A percentile compares a stretch with the other conserved stretches of the same genome.
phyloP scores from a whole-genome alignment of 495 filamentous ascomycete genomes.

The Patellaria atrata region DNA sequence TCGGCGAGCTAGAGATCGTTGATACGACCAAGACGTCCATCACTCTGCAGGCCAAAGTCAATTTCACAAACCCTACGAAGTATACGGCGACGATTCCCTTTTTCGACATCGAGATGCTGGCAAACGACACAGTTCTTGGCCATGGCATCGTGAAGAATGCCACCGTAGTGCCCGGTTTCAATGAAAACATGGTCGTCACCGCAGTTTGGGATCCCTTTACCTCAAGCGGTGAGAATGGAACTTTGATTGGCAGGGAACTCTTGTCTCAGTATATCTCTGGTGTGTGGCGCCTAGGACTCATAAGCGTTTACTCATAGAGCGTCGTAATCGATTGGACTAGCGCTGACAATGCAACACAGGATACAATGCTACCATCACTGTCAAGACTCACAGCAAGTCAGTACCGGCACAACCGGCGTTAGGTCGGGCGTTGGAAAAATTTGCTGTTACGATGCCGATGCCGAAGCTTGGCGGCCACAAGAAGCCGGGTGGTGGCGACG shows the following conservation, averaged over 20 bases:
- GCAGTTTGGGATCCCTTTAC: slow-evolving; percentile 58
- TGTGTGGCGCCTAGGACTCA: slow-evolving; percentile 19
- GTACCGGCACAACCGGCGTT: slow-evolving; percentile 62
- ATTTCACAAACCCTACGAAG: slow-evolving; percentile 77
- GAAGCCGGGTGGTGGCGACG: slow-evolving; percentile 28
- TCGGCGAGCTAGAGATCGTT: slow-evolving; percentile 50
- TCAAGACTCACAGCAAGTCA: slow-evolving; percentile 51
- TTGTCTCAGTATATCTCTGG: slow-evolving; percentile 81
- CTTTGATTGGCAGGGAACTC: slow-evolving; percentile 50
- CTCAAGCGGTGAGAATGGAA: slow-evolving; percentile 43
- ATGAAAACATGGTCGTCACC: slow-evolving; percentile 52
- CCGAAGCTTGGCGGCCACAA: slow-evolving; percentile 47
- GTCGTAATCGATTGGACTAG: neutral
- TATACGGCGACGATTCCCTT: slow-evolving; percentile 73
- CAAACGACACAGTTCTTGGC: slow-evolving; percentile 59
- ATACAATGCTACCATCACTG: slow-evolving; percentile 60
- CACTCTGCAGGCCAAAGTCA: slow-evolving; percentile 50
- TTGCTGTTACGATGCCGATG: slow-evolving; percentile 52
- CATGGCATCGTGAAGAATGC: slow-evolving; percentile 51
- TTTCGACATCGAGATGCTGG: slow-evolving; percentile 56
- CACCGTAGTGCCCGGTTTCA: slow-evolving; percentile 49
- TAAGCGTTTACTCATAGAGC: neutral
- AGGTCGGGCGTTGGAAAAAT: slow-evolving; percentile 52
- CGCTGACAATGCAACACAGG: slow-evolving; percentile 27
- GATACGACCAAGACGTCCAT: slow-evolving; percentile 55